Percentiles rank a stretch among this genome's conserved stretches.
Evolutionary conservation across 495 filamentous ascomycete species (phyloP).

Genomic region (Penicillium riverlandense): DNA sequence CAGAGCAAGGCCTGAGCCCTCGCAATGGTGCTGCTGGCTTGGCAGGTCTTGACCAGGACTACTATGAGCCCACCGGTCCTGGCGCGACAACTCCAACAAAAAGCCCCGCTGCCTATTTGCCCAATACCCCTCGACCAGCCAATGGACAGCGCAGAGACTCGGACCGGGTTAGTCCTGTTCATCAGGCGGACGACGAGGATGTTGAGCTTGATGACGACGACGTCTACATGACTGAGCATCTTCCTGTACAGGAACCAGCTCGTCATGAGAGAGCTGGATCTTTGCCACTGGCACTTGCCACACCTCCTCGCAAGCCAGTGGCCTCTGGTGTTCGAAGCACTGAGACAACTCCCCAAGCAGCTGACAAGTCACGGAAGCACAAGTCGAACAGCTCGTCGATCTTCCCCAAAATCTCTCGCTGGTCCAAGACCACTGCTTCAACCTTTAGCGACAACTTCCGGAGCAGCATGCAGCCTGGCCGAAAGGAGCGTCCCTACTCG

Average conservation of each 20-base stretch:
- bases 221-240: constrained; percentile 41
- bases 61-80: constrained; percentile 78
- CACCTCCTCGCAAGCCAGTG: constrained; percentile 59
- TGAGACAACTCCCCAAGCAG: constrained; percentile 69
- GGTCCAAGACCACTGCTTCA: constrained; percentile 93
- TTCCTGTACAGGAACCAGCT: constrained; percentile 24
- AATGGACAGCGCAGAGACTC: constrained; percentile 52
- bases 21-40: constrained; percentile 19
- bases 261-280: constrained; percentile 51
- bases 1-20: constrained; percentile 35
- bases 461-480: constrained; percentile 40
- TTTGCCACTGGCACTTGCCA: constrained; percentile 61
- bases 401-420: constrained; percentile 90
- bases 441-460: constrained; percentile 53
- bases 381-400: constrained; percentile 84
- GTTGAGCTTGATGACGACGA: constrained; percentile 48
- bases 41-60: constrained; percentile 42
- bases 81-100: constrained; percentile 56
- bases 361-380: constrained; percentile 78
- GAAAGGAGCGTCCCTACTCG: constrained; percentile 46
- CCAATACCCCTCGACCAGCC: constrained; percentile 54
- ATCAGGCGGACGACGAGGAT: constrained; percentile 66
- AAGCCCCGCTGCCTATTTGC: constrained; percentile 72
- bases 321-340: constrained; percentile 53
- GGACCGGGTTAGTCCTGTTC: constrained; percentile 79